Base-by-base conservation (phyloP, 345 rosid genomes). In the Populus simonii region DNA sequence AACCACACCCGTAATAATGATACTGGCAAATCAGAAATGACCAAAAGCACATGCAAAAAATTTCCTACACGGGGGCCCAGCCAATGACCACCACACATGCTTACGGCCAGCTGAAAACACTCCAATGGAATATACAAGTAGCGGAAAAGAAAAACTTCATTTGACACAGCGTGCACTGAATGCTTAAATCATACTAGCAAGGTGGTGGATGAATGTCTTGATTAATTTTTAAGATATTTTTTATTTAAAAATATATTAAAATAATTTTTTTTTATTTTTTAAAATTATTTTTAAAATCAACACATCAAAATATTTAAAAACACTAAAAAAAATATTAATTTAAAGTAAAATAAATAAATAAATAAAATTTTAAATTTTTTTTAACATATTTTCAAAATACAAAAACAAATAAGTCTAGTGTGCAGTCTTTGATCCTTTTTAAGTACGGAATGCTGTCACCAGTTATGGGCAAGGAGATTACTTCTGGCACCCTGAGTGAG, bases 361-460 rank as follows among this genome's bases (percentile, higher is more conserved):
- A 27, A 27, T 1, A 27, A 27, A 27, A 25, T 25, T 25, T 27
- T 27, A 27, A 27, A 1, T 27, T 27, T 27, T 27, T 27, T 27
- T 27, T 1, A 27, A 27, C 0, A 27, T 27, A 27, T 27, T 27
- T 27, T 27, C 1, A 27, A 27, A 27, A 27, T 1, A 1, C 1
- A 27, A 27, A 27, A 27, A 27, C 1, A 27, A 27, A 27, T 27
- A 27, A 27, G 1, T 27, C 1, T 27, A 27, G 0, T 27, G 1
- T 1, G 27, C 0, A 90, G 84, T 85, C 88, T 83, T 95, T 93
- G 76, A 93, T 76, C 99, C 99, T 91, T 76, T 93, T 91, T 17
- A 94, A 88, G 84, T 93, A 93, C 71, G 88, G 84, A 68, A 74
- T 87, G 67, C 88, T 91, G 78, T 97, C 99, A 1, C 97, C 97